Evolutionary conservation across 2,329 filamentous ascomycete species (phyloP), one percentile per base, ranked within the genome.

Genomic region (Sordariomycetes sp.): DNA sequence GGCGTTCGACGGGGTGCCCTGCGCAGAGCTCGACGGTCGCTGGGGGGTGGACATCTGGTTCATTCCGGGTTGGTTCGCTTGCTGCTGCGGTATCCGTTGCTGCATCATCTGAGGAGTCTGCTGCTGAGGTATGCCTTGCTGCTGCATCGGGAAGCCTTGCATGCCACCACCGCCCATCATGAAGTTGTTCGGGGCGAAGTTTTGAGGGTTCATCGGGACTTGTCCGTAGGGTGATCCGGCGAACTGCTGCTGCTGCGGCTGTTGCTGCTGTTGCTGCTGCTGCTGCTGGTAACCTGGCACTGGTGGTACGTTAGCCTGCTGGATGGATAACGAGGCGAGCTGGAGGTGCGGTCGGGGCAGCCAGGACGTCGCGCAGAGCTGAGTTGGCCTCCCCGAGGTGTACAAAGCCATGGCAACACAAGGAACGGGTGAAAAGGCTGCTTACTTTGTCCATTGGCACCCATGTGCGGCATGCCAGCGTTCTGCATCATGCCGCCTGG

Each of bases 401-500:
- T 24, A 25, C 33, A 19, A 14, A 17, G 18, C 9, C 17, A 21
- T 21, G 33, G 25, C 12, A 19, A 34, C 23, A 28, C 23, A 28
- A 17, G 29, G 10, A n/a, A n/a, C n/a, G 16, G 29, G 29, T 6
- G 29, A 31, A 20, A 30, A 18, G 32, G 25, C 16, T 12, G 64
- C 72, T 67, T 60, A 76, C 72, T 74, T 52, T 75, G 72, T 34
- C 72, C 70, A 62, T 75, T 76, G 42, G 66, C 57, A 44, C 62
- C 60, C 69, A 76, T 75, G 51, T 71, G 70, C 42, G 64, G 66
- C 70, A 76, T 73, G 50, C 59, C 67, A 46, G 70, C 55, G 51
- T 68, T 75, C 58, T 72, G 74, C 74, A 79, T 78, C 72, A 79
- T 77, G 49, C 66, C 71, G 43, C 59, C 64, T 32, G 61, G 57